These are phyloP conservation scores for Cercospora sp. DNA, from an alignment of 2,329 filamentous ascomycete species.

Conservation along the genomic window DNA sequence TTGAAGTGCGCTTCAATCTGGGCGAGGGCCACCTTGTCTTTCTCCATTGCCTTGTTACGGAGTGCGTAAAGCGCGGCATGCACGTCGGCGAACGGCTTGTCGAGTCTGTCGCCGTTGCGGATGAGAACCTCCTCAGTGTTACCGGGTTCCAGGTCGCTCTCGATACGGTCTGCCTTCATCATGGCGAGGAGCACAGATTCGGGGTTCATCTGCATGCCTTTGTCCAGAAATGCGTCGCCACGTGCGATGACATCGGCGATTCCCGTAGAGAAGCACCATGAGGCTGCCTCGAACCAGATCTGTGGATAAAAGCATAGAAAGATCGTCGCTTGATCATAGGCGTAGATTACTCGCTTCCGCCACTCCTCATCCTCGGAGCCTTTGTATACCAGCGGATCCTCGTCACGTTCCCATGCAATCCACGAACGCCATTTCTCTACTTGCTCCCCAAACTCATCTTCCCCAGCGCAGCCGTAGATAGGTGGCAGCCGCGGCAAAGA, in stretches of 20 bases:
- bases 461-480: constrained; percentile 79
- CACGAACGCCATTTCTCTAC: constrained; percentile 89
- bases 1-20: constrained; percentile 58
- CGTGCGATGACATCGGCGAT: constrained; percentile 58
- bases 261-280: constrained; percentile 84
- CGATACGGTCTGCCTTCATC: constrained; percentile 84
- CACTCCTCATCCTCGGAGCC: constrained; percentile 75
- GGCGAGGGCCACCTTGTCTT: constrained; percentile 62
- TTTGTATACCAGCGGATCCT: constrained; percentile 83
- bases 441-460: constrained; percentile 80
- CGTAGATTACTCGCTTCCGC: constrained; percentile 78
- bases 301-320: constrained; percentile 91
- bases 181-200: constrained; percentile 90
- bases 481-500: constrained; percentile 82
- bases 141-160: constrained; percentile 72
- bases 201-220: constrained; percentile 85
- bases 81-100: constrained; percentile 79
- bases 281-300: constrained; percentile 91
- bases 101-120: constrained; percentile 68
- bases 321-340: constrained; percentile 93
- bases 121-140: constrained; percentile 66
- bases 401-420: constrained; percentile 87
- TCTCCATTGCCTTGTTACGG: constrained; percentile 68
- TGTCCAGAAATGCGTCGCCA: constrained; percentile 74
- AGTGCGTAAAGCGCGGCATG: constrained; percentile 87